Percentiles rank a stretch among this genome's conserved stretches.
phyloP scores from a whole-genome alignment of 768 basidiomycete genomes.

The Clavaria fumosa region DNA sequence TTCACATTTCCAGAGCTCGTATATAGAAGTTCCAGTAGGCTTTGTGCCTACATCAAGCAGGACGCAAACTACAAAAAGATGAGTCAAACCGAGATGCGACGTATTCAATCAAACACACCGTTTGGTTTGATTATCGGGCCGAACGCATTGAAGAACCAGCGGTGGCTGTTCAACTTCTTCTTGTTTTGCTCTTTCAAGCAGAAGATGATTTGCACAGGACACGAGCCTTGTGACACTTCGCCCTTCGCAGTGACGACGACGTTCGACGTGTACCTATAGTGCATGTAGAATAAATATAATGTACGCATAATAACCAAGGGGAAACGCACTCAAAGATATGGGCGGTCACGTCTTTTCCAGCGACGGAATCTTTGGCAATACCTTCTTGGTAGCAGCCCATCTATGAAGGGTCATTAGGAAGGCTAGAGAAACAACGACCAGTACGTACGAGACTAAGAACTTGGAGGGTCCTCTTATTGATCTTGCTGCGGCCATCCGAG shows the following conservation, averaged over 20 bases:
- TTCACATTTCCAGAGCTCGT: conserved; percentile 88
- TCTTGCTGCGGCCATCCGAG: conserved; percentile 72
- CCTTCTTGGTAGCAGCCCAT: conserved; percentile 87
- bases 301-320: not conserved
- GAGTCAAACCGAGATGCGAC: not conserved
- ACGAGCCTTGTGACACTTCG: conserved; percentile 60
- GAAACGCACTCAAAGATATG: conserved; percentile 75
- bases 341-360: conserved; percentile 80
- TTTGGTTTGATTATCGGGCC: conserved; percentile 78
- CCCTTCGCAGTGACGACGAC: conserved; percentile 67
- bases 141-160: conserved; percentile 97
- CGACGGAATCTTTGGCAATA: conserved; percentile 77
- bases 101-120: conserved; percentile 24
- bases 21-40: conserved; percentile 87
- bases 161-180: conserved; percentile 91
- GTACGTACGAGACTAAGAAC: conserved; percentile 58
- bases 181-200: conserved; percentile 93
- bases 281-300: conserved; percentile 3
- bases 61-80: conserved; percentile 49
- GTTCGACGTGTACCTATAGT: conserved; percentile 55
- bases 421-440: conserved; percentile 7
- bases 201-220: conserved; percentile 79
- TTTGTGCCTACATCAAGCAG: conserved; percentile 94
- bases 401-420: conserved; percentile 18
- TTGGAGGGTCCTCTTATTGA: conserved; percentile 84